These are phyloP conservation scores for Calocera viscosa DNA, from an alignment of 768 basidiomycete genomes.

Conservation along the genomic window DNA sequence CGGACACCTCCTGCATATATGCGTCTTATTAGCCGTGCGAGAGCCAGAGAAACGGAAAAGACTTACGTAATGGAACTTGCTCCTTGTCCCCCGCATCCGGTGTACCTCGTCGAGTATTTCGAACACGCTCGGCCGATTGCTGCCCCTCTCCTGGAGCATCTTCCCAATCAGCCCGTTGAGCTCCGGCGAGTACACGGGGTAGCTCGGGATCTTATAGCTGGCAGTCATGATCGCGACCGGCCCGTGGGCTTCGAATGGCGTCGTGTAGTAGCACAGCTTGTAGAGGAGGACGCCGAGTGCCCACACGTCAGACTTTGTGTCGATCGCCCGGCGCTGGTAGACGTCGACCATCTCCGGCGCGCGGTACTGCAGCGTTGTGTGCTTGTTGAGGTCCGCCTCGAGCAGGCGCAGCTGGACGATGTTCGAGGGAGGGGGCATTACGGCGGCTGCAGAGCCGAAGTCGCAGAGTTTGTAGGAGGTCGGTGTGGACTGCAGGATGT, in stretches of 20 bases:
- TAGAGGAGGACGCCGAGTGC: constrained; percentile 92
- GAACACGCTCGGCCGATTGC: constrained; percentile 75
- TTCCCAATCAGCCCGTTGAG: constrained; percentile 79
- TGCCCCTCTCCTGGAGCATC: constrained; percentile 85
- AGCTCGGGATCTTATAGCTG: constrained; percentile 82
- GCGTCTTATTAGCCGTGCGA: background rate
- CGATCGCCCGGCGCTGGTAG: constrained; percentile 66
- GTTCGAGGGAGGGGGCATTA: constrained; percentile 57
- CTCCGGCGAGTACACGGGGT: constrained; percentile 71
- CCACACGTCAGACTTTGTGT: constrained; percentile 88
- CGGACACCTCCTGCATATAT: constrained; percentile 19
- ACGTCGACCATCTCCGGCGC: constrained; percentile 99
- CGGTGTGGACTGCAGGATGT: constrained; percentile 78
- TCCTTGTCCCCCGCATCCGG: constrained; percentile 73
- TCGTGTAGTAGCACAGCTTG: constrained; percentile 98
- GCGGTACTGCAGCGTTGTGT: constrained; percentile 93
- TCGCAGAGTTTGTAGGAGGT: constrained; percentile 92
- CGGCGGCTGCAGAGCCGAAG: constrained; percentile 83
- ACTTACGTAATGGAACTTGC: constrained; percentile 55
- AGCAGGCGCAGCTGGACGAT: constrained; percentile 75
- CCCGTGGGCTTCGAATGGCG: constrained; percentile 96
- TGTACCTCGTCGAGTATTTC: constrained; percentile 77
- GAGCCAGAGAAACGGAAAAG: background rate
- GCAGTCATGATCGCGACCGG: constrained; percentile 93
- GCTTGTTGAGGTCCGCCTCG: constrained; percentile 82